Percentiles rank a stretch among this genome's conserved stretches.
These are phyloP conservation scores for Kitagawia praeruptora DNA, from an alignment of 129 eudicot genomes.

Conservation along the genomic window DNA sequence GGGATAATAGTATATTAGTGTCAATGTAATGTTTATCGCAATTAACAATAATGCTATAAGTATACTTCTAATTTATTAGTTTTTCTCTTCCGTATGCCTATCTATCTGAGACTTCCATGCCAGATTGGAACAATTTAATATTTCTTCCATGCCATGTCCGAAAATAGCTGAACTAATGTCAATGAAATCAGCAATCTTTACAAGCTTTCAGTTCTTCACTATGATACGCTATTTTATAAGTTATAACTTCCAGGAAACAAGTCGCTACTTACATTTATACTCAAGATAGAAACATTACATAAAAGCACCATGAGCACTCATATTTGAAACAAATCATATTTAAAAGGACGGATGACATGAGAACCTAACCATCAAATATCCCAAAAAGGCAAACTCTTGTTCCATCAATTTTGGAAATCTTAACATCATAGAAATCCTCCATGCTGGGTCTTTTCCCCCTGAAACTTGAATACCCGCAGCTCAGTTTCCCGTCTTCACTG, in stretches of 20 bases:
- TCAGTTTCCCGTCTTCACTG: constrained; percentile 84
- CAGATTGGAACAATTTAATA: background rate
- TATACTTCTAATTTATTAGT: background rate
- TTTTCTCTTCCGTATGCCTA: background rate
- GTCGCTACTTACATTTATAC: background rate
- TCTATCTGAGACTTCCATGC: background rate
- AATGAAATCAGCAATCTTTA: background rate
- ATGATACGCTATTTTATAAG: background rate
- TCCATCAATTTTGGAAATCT: constrained; percentile 62
- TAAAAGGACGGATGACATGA: constrained; percentile 1
- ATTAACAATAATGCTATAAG: no score
- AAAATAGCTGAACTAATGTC: background rate
- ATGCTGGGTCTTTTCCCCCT: constrained; percentile 89
- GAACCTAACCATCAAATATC: constrained; percentile 79
- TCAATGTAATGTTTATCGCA: background rate
- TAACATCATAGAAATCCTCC: constrained; percentile 86
- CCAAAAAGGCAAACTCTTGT: constrained; percentile 70
- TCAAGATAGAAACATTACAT: background rate
- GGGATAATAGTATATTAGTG: background rate
- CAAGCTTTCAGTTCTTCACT: background rate
- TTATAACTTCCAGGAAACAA: background rate
- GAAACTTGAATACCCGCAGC: constrained; percentile 82
- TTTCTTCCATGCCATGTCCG: background rate
- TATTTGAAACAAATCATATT: background rate
- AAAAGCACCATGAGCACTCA: background rate